phyloP scores from a whole-genome alignment of 164 flowering plant species.

The Umbellularia californica region DNA sequence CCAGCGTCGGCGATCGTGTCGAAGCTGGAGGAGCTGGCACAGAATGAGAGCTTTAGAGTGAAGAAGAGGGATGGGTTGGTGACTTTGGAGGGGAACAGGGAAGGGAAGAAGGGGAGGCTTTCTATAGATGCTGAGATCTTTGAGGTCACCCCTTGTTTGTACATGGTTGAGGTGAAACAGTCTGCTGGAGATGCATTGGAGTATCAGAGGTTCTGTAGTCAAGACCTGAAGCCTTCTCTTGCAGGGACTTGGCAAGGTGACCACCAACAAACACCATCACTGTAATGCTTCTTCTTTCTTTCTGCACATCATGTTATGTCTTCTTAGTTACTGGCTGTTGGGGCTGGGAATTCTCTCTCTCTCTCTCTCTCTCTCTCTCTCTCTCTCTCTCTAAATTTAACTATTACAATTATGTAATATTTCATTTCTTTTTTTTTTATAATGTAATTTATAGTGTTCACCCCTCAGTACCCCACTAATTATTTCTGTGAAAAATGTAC shows the following conservation, averaged over 20 bases:
- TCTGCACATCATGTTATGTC: too few relatives aligned
- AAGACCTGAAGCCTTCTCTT: slow-evolving; percentile 38
- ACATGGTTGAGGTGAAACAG: slow-evolving; percentile 43
- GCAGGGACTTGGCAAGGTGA: slow-evolving; percentile 37
- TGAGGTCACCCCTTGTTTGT: slow-evolving; percentile 34
- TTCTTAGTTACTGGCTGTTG: too few relatives aligned
- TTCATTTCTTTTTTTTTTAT: too few relatives aligned
- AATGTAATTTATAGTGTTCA: too few relatives aligned
- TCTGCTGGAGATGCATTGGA: slow-evolving; percentile 39
- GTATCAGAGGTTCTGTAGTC: slow-evolving; percentile 32
- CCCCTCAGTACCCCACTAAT: too few relatives aligned
- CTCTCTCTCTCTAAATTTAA: too few relatives aligned
- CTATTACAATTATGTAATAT: too few relatives aligned
- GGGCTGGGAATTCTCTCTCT: too few relatives aligned
- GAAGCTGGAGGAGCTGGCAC: slow-evolving; percentile 40
- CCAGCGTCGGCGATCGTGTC: slow-evolving; percentile 34
- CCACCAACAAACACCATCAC: slow-evolving; percentile 4
- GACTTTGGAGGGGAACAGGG: slow-evolving; percentile 28
- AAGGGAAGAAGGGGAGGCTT: slow-evolving; percentile 41
- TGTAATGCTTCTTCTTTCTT: neutral
- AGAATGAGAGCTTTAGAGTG: slow-evolving; percentile 26
- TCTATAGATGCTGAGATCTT: slow-evolving; percentile 47
- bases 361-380: too few relatives aligned
- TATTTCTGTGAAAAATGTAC: too few relatives aligned
- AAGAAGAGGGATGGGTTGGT: slow-evolving; percentile 36